Evolutionary conservation across 2,329 filamentous ascomycete species (phyloP), one percentile per base, ranked within the genome.

Genomic region (Venturia oleaginea): DNA sequence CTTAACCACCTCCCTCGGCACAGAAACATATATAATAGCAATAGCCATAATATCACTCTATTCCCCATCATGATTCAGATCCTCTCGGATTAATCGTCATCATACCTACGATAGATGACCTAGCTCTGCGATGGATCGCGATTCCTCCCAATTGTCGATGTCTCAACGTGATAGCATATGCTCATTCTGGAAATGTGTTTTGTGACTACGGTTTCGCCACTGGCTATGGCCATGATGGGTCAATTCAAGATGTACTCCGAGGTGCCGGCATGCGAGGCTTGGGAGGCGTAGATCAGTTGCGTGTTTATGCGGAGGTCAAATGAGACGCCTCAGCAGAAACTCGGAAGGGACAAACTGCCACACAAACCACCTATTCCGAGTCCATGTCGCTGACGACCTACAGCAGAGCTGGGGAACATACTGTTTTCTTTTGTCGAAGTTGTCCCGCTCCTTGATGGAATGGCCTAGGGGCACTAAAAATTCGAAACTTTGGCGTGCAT

Each of bases 1-100:
- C 22, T 55, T 55, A 1, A 19, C 24, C 27, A 27, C 48, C 4
- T 34, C 27, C 15, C 27, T 55, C 34, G 37, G 37, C 13, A 64
- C 51, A 34, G 32, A 22, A 27, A 64, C 62, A 61, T 38, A 64
- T 13, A 64, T 64, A 32, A 64, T 61, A 22, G 48, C 48, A 61
- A 64, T 61, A 17, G 46, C 22, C 62, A 64, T 61, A 15, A 64
- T 42, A 37, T 24, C 7, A 32, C 22, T 30, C 51, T 40, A 19
- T 15, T 24, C 34, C 10, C 32, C 46, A 46, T 30, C 22, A 30
- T 17, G 19, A 24, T 51, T 13, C 46, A 30, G 2, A 4, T 51
- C 30, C 51, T 27, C 51, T 17, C 8, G 8, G 19, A 55, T 11
- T 55, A 19, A 11, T 55, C 51, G 19, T 32, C 19, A 15, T 19